Conservation (phyloP, 192 early-diverging fungal species). For the Backusella tuberculispora region DNA sequence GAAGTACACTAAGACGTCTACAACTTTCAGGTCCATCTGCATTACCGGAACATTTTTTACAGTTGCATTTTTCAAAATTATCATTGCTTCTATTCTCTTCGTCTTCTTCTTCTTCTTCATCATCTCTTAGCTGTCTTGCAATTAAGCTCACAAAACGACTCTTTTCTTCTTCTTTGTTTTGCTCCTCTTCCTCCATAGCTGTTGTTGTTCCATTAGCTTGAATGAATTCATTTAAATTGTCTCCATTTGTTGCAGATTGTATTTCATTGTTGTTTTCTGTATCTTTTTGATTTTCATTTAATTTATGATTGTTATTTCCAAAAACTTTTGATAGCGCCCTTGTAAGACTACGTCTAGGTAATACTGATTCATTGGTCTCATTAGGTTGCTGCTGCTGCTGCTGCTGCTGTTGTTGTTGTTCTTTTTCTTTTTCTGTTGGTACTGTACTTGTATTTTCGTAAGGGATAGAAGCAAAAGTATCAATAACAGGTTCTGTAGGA, state of each 20-base stretch:
- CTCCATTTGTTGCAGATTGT: background rate
- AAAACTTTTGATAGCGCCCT: constrained; percentile 15
- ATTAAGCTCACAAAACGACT: constrained; percentile 33
- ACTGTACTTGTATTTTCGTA: constrained; percentile 14
- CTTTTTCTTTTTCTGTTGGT: background rate
- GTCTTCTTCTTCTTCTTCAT: constrained; percentile 6
- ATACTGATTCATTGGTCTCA: background rate
- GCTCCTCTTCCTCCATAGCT: background rate
- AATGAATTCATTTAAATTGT: background rate
- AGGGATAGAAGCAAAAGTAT: constrained; percentile 18
- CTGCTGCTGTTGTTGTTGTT: background rate
- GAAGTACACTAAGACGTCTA: constrained; percentile 26
- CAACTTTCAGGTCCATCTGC: constrained; percentile 16
- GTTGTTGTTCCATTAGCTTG: background rate
- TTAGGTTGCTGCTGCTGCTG: background rate
- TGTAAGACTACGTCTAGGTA: background rate
- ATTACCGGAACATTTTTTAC: constrained; percentile 14
- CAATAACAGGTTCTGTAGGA: background rate
- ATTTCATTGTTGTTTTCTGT: background rate
- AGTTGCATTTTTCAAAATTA: constrained; percentile 26
- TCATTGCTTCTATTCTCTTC: background rate
- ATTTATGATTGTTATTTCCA: background rate
- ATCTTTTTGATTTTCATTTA: background rate
- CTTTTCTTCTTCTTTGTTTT: constrained; percentile 1
- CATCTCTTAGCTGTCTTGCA: constrained; percentile 30